Conservation (phyloP, 768 basidiomycete species). For the Tricholoma bakamatsutake region DNA sequence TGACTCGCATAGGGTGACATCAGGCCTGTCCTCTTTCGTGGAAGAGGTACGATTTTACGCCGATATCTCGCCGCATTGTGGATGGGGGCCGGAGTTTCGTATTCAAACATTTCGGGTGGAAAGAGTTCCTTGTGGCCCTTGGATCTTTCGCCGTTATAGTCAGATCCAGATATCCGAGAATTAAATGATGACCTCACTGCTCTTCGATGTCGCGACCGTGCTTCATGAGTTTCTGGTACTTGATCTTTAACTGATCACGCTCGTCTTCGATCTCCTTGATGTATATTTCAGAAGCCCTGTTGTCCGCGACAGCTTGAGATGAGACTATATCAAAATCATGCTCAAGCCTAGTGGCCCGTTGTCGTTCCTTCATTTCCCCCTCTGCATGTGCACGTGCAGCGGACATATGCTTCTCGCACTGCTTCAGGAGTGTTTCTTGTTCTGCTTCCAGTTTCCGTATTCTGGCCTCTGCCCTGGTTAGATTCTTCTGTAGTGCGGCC, state of each 20-base stretch:
- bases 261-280: constrained; percentile 12
- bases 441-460: constrained; percentile 32
- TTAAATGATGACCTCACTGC: constrained; percentile 1
- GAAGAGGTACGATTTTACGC: neutral
- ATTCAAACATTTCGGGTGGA: neutral
- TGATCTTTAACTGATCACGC: constrained; percentile 6
- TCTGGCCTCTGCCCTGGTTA: constrained; percentile 31
- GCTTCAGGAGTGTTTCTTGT: constrained; percentile 36
- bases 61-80: neutral
- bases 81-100: neutral
- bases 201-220: constrained; percentile 10
- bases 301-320: neutral
- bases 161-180: neutral
- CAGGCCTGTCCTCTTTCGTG: neutral
- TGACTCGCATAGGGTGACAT: neutral
- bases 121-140: neutral
- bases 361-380: constrained; percentile 24
- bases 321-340: neutral
- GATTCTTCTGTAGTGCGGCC: constrained; percentile 24
- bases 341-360: constrained; percentile 11
- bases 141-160: neutral
- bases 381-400: constrained; percentile 26
- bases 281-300: constrained; percentile 6
- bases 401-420: constrained; percentile 36
- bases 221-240: constrained; percentile 17